A percentile compares a stretch with the other conserved stretches of the same genome.
phyloP scores from a whole-genome alignment of 176 grass and related monocot species.

The Hyparrhenia diplandra region DNA sequence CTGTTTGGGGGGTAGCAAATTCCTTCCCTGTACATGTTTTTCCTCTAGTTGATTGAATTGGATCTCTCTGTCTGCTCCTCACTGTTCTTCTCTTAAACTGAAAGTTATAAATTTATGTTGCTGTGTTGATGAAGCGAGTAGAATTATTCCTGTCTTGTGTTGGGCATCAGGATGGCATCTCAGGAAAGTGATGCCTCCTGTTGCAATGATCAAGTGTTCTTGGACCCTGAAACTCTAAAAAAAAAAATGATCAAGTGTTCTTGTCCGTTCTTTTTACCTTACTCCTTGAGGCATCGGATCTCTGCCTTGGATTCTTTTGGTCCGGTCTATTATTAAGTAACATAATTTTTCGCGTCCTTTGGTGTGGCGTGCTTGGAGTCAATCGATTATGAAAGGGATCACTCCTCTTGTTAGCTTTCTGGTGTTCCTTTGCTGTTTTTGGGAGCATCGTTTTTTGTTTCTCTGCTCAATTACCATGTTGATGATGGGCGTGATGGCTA shows the following conservation, averaged over 20 bases:
- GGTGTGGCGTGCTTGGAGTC: conserved; percentile 11
- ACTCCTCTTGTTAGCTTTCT: conserved; percentile 22
- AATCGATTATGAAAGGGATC: conserved; percentile 13
- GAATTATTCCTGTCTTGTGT: neutral
- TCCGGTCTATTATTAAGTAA: neutral
- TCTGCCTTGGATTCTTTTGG: conserved; percentile 24
- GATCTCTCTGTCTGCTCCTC: neutral
- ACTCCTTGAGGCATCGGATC: neutral
- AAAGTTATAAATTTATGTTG: neutral
- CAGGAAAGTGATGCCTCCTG: neutral
- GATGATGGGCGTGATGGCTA: neutral
- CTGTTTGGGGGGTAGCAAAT: neutral
- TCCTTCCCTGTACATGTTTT: neutral
- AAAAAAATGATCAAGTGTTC: too few relatives aligned
- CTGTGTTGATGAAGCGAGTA: neutral
- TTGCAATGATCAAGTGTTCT: too few relatives aligned
- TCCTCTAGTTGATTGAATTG: neutral
- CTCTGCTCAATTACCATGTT: neutral
- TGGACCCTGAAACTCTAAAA: too few relatives aligned
- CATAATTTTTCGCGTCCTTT: conserved; percentile 1
- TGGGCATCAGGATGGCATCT: neutral
- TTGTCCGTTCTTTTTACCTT: neutral
- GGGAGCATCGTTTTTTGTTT: conserved; percentile 1
- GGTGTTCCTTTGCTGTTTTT: conserved; percentile 17
- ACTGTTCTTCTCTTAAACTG: neutral